Conservation (phyloP, 306 rosid genomes). For the Cicer arietinum region DNA sequence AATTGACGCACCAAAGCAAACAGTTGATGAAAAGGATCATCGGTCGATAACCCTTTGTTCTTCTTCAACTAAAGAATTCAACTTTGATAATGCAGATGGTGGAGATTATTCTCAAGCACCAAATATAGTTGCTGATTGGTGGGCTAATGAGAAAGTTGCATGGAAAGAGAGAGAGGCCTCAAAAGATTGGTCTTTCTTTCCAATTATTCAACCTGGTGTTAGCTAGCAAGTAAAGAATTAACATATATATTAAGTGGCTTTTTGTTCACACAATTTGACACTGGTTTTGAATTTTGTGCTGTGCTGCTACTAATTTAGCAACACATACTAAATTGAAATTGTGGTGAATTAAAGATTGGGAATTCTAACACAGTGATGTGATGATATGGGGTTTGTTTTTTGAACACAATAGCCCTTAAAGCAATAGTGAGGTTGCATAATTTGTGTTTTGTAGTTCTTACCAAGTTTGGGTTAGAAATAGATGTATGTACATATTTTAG, state of each 20-base stretch:
- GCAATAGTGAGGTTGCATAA: slow-evolving; percentile 31
- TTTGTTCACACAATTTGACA: slow-evolving; percentile 38
- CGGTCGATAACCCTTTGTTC: slow-evolving; percentile 66
- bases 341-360: slow-evolving; percentile 41
- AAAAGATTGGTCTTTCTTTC: slow-evolving; percentile 87
- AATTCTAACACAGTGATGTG: slow-evolving; percentile 45
- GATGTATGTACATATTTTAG: slow-evolving; percentile 48
- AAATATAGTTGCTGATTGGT: slow-evolving; percentile 71
- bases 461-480: slow-evolving; percentile 37
- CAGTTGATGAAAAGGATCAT: slow-evolving; percentile 55
- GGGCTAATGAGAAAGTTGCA: slow-evolving; percentile 85
- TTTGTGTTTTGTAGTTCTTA: slow-evolving; percentile 36
- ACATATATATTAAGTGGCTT: slow-evolving; percentile 28
- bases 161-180: slow-evolving; percentile 57
- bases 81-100: slow-evolving; percentile 80
- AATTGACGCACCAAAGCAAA: slow-evolving; percentile 44
- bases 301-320: slow-evolving; percentile 29
- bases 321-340: slow-evolving; percentile 44
- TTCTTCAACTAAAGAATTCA: slow-evolving; percentile 80
- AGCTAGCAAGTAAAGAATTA: slow-evolving; percentile 52
- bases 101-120: slow-evolving; percentile 66
- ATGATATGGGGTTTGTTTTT: slow-evolving; percentile 43
- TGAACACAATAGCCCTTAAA: slow-evolving; percentile 44
- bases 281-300: slow-evolving; percentile 38
- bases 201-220: slow-evolving; percentile 67